Base-by-base conservation (phyloP, 1,284 basidiomycete genomes). In the Limonomyces culmigenus region DNA sequence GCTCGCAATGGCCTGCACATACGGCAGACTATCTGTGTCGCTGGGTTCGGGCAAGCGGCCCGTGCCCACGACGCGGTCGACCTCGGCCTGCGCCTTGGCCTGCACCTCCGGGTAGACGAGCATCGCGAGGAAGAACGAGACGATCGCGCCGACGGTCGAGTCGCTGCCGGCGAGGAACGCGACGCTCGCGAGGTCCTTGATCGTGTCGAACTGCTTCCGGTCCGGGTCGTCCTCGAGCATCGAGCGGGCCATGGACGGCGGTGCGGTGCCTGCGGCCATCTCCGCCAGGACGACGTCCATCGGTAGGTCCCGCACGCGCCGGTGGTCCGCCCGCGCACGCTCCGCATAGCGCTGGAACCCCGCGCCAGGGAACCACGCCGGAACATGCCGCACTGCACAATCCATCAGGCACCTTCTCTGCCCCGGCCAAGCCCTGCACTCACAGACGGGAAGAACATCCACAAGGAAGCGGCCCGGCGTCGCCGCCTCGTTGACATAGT, bases 1-100 rank as follows among this genome's bases (percentile, higher is more conserved):
- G 36, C 58, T 54, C 2, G 55, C 43, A 2, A 62, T 41, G 2
- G 58, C 59, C 1, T 50, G 51, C 10, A 63, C 43, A 35, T 62
- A 63, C 3, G 62, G 60, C 30, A 65, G 43, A 4, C 39, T 41
- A 0, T 48, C 46, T 17, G 49, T 38, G 31, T 64, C 60, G 1
- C 45, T 43, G 25, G 60, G 58, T 2, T 49, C 47, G 2, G 62
- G 63, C 2, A 64, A 47, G 15, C 51, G 48, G 2, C 50, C 50
- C 0, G 39, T 32, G 2, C 50, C 52, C 13, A 62, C 39, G 8
- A 65, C 52, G 3, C 40, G 25, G 32, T 66, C 63, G 11, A 66
- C 43, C 38, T 65, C 60, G 4, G 42, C 45, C 36, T 62, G 62
- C 1, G 60, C 56, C 34, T 53, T 54, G 19, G 42, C 44, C 29